phyloP scores from a whole-genome alignment of 495 filamentous ascomycete genomes.

The Pyronema domesticum region DNA sequence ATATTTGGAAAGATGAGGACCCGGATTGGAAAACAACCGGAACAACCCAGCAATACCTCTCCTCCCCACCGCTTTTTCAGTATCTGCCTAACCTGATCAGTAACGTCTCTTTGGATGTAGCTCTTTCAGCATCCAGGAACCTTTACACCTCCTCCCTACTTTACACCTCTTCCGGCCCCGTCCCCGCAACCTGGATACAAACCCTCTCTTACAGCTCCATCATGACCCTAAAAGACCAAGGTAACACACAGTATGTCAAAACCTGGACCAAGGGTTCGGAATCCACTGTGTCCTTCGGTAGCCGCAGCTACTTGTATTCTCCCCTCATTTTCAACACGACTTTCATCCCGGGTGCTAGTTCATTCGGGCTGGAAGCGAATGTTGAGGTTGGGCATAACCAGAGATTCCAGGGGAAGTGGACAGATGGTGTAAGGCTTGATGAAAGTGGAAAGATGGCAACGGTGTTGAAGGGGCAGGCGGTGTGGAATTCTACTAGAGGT shows the following conservation, averaged over 20 bases:
- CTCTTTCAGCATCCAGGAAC: conserved; percentile 35
- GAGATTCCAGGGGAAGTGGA: background rate
- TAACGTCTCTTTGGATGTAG: conserved; percentile 38
- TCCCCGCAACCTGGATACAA: conserved; percentile 43
- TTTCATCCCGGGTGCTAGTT: conserved; percentile 1
- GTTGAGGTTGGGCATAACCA: conserved; percentile 1
- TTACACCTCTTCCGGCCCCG: conserved; percentile 28
- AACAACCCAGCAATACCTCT: background rate
- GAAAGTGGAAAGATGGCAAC: conserved; percentile 6
- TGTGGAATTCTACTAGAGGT: conserved; percentile 2
- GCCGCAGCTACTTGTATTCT: background rate
- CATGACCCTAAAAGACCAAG: conserved; percentile 3
- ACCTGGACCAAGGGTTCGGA: conserved; percentile 4
- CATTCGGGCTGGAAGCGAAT: conserved; percentile 6
- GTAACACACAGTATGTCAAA: background rate
- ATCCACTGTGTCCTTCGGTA: background rate
- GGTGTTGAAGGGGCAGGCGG: conserved; percentile 4
- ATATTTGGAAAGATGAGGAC: conserved; percentile 45
- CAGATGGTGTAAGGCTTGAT: background rate
- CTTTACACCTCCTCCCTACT: conserved; percentile 38
- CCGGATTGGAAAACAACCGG: conserved; percentile 36
- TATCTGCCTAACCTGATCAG: conserved; percentile 22
- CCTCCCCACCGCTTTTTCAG: background rate
- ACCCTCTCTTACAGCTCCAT: conserved; percentile 30
- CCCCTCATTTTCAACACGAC: conserved; percentile 3